Percentiles rank a stretch among this genome's conserved stretches.
Conservation (phyloP, 345 rosid species). For the Eucalyptus marginata region DNA sequence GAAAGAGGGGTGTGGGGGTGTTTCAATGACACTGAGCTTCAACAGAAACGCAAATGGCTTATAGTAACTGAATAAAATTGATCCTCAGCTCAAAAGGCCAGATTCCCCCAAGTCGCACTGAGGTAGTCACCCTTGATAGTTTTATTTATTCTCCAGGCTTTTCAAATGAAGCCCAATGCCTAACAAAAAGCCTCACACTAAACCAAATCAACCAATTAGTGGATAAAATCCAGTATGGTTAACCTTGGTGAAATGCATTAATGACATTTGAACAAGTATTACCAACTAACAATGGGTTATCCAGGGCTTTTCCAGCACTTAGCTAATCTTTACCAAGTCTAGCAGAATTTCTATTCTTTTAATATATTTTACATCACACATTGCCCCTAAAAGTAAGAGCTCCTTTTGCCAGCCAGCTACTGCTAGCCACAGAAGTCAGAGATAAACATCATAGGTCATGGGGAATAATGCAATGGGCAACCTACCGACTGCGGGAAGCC, state of each 20-base stretch:
- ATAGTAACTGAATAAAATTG: neutral
- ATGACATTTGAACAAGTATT: neutral
- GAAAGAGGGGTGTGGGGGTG: neutral
- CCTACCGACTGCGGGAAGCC: constrained; percentile 61
- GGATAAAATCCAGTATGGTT: neutral
- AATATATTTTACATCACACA: neutral
- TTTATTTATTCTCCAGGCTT: neutral
- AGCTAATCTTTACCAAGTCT: neutral
- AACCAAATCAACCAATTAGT: neutral
- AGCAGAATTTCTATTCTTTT: neutral
- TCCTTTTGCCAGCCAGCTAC: neutral
- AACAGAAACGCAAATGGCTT: neutral
- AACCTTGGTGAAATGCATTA: neutral
- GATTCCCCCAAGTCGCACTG: neutral
- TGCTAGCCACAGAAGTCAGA: neutral
- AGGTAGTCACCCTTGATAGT: neutral
- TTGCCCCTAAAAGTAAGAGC: neutral
- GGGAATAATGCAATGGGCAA: neutral
- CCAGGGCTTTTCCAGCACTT: neutral
- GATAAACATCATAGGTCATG: neutral
- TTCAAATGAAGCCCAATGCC: neutral
- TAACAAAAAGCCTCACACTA: neutral
- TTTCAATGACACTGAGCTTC: neutral
- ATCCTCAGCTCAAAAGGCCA: neutral
- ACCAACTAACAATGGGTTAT: neutral